These are phyloP conservation scores for Penicillium thymicola DNA, from an alignment of 2,329 filamentous ascomycete genomes.

Conservation along the genomic window DNA sequence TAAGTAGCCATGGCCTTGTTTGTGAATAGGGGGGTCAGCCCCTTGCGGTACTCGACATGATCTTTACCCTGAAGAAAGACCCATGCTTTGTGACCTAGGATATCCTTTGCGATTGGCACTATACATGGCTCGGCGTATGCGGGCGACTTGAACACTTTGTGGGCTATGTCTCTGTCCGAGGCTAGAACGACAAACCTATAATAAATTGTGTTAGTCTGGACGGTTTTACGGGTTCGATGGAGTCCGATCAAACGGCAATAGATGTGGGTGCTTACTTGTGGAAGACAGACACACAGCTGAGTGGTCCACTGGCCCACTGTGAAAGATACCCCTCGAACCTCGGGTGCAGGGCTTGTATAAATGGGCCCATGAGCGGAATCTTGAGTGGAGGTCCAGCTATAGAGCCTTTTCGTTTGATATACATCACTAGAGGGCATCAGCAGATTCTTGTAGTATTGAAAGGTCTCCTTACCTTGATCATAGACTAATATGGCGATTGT, in stretches of 20 bases:
- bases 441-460: neutral
- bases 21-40: constrained; percentile 83
- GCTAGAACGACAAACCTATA: constrained; percentile 85
- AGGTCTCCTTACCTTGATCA: constrained; percentile 67
- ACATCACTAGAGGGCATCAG: constrained; percentile 54
- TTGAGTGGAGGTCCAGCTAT: constrained; percentile 70
- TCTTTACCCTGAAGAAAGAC: constrained; percentile 87
- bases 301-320: constrained; percentile 82
- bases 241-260: neutral
- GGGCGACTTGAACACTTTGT: constrained; percentile 89
- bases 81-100: constrained; percentile 82
- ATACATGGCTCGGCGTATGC: constrained; percentile 83
- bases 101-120: constrained; percentile 81
- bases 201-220: constrained; percentile 1
- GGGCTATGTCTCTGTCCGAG: constrained; percentile 81
- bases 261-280: constrained; percentile 67
- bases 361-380: constrained; percentile 77
- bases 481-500: constrained; percentile 68
- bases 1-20: constrained; percentile 77
- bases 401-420: constrained; percentile 65
- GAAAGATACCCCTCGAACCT: constrained; percentile 78
- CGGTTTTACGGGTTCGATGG: neutral
- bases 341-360: constrained; percentile 78
- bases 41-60: constrained; percentile 88
- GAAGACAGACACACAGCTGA: constrained; percentile 92